Conservation (phyloP, 2,329 filamentous ascomycete species). For the Neofusicoccum kwambonambiense region DNA sequence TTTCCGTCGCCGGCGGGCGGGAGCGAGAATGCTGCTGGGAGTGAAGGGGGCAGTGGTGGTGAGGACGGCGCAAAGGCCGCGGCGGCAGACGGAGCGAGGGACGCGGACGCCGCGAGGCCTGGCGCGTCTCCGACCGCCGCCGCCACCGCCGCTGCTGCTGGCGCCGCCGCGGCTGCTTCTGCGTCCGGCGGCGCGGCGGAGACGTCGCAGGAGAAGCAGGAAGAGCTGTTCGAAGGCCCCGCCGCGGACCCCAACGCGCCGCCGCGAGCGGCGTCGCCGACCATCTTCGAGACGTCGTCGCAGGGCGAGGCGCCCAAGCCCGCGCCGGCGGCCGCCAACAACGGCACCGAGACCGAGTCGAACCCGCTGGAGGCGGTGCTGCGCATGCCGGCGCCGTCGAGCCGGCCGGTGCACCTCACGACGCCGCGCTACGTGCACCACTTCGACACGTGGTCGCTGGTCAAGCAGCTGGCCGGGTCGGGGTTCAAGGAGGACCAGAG, state of each 20-base stretch:
- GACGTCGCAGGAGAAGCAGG: not conserved
- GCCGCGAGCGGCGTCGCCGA: conserved; percentile 4
- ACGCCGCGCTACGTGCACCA: conserved; percentile 86
- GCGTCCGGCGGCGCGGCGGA: not conserved
- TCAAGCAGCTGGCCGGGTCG: conserved; percentile 70
- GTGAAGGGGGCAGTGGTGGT: conserved; percentile 13
- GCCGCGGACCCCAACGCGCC: not conserved
- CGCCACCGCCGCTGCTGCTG: not conserved
- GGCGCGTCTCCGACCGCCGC: not conserved
- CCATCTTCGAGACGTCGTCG: conserved; percentile 4
- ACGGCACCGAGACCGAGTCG: conserved; percentile 21
- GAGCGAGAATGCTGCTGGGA: not conserved
- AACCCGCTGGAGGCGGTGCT: conserved; percentile 43
- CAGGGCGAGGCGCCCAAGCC: conserved; percentile 2
- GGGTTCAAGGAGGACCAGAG: conserved; percentile 75
- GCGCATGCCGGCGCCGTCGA: conserved; percentile 40
- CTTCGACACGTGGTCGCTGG: conserved; percentile 91
- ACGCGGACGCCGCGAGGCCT: not conserved
- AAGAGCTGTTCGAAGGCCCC: not conserved
- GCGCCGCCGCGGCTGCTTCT: not conserved
- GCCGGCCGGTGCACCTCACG: conserved; percentile 65
- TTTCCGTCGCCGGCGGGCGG: conserved; percentile 35
- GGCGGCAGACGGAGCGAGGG: conserved; percentile 13
- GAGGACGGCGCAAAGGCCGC: conserved; percentile 8
- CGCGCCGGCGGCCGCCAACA: conserved; percentile 1